phyloP scores from a whole-genome alignment of 257 asterid species.

The Ballota nigra region DNA sequence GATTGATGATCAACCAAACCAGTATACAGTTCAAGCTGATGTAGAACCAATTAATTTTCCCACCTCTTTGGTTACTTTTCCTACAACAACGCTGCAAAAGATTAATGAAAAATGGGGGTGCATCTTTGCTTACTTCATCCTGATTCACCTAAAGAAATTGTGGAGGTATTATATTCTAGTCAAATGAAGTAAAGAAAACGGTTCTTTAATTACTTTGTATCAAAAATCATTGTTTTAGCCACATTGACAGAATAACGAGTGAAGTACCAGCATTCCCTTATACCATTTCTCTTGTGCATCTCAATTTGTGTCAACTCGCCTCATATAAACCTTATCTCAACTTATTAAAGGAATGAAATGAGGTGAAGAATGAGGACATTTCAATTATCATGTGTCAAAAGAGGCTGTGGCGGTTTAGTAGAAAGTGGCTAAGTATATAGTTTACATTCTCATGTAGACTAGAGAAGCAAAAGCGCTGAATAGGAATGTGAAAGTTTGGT shows the following conservation, averaged over 20 bases:
- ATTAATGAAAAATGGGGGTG: background rate
- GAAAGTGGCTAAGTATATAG: background rate
- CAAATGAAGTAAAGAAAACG: background rate
- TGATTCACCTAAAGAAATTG: background rate
- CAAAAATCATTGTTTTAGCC: background rate
- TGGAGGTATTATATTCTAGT: background rate
- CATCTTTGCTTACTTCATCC: background rate
- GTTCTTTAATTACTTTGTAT: background rate
- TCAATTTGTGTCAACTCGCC: background rate
- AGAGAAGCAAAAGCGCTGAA: too few relatives aligned
- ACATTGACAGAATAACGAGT: background rate
- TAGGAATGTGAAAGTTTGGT: too few relatives aligned
- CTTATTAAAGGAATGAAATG: background rate
- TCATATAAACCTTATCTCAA: background rate
- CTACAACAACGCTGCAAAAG: background rate
- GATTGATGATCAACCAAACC: too few relatives aligned
- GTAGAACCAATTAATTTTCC: too few relatives aligned
- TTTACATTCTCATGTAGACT: background rate
- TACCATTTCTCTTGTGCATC: background rate
- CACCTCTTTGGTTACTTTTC: background rate
- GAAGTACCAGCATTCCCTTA: background rate
- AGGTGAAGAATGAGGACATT: background rate
- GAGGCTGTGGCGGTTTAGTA: background rate
- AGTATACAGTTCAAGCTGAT: too few relatives aligned
- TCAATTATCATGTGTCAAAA: background rate